phyloP scores from a whole-genome alignment of 2,329 filamentous ascomycete species.

The Aspergillus ustus region DNA sequence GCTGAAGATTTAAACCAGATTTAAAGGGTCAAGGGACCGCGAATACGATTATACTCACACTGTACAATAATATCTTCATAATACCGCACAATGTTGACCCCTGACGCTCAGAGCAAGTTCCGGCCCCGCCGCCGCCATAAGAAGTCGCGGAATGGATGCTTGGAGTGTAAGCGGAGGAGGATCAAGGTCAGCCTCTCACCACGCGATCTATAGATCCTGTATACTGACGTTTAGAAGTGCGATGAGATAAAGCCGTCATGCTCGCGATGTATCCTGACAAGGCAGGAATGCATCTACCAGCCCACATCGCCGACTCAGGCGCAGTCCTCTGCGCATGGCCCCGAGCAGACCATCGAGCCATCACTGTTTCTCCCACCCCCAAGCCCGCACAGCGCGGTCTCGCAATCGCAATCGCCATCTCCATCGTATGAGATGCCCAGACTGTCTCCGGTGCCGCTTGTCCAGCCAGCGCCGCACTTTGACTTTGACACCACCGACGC shows the following conservation, averaged over 20 bases:
- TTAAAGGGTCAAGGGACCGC: neutral
- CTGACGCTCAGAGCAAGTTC: conserved; percentile 1
- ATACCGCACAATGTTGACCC: neutral
- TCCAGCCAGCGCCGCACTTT: neutral
- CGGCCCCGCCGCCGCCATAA: conserved; percentile 5
- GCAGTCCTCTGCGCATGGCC: neutral
- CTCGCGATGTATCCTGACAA: conserved; percentile 6
- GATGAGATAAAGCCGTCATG: conserved; percentile 8
- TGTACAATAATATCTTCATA: neutral
- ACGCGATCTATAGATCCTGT: neutral
- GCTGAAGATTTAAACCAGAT: neutral
- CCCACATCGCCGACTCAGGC: neutral
- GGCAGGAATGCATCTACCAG: conserved; percentile 4
- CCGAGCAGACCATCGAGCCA: neutral
- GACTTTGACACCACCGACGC: neutral
- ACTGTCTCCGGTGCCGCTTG: neutral
- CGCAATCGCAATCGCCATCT: neutral
- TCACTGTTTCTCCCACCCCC: neutral
- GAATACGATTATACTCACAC: neutral
- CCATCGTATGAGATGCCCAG: neutral
- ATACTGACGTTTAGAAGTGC: neutral
- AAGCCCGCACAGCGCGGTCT: neutral
- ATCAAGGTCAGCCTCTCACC: conserved; percentile 1
- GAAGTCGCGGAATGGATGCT: conserved; percentile 6
- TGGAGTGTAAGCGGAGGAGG: conserved; percentile 6